phyloP scores from a whole-genome alignment of 2,329 filamentous ascomycete genomes.

The Bipolaris zeicola region DNA sequence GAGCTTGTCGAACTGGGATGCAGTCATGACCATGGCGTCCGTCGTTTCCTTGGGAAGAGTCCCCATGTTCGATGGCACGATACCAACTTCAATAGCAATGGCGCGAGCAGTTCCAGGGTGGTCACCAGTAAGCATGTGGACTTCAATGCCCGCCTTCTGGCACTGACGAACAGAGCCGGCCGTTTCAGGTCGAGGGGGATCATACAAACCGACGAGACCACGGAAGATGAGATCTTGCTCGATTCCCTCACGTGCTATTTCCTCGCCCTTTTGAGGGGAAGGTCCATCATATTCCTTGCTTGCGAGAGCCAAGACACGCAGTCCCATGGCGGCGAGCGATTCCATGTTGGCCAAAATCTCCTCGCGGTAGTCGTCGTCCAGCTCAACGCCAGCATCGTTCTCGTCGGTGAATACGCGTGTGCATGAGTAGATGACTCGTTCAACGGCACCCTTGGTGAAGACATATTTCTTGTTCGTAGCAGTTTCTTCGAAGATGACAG shows the following conservation, averaged over 20 bases:
- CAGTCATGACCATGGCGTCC: constrained; percentile 44
- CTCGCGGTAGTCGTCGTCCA: constrained; percentile 61
- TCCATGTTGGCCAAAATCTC: constrained; percentile 72
- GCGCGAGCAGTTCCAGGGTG: constrained; percentile 47
- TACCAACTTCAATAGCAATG: constrained; percentile 56
- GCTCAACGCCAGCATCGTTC: constrained; percentile 36
- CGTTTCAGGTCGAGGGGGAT: constrained; percentile 82
- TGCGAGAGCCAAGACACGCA: constrained; percentile 72
- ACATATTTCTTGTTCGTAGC: constrained; percentile 51
- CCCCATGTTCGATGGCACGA: constrained; percentile 40
- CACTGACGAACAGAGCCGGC: constrained; percentile 58
- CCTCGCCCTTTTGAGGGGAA: constrained; percentile 51
- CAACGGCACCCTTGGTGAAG: constrained; percentile 71
- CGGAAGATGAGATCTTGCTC: constrained; percentile 74
- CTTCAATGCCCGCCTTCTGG: constrained; percentile 53
- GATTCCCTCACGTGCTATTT: constrained; percentile 63
- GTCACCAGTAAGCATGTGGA: constrained; percentile 58
- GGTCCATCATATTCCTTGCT: constrained; percentile 48
- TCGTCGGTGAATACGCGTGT: constrained; percentile 55
- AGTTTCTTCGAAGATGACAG: constrained; percentile 62
- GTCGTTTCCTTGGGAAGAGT: constrained; percentile 35
- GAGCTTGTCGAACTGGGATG: constrained; percentile 75
- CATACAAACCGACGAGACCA: constrained; percentile 82
- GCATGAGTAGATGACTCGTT: constrained; percentile 70
- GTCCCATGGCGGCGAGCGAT: constrained; percentile 66